A percentile compares a stretch with the other conserved stretches of the same genome.
Evolutionary conservation across 345 rosid genomes (phyloP).

Genomic region (Citrus mangshanensis): DNA sequence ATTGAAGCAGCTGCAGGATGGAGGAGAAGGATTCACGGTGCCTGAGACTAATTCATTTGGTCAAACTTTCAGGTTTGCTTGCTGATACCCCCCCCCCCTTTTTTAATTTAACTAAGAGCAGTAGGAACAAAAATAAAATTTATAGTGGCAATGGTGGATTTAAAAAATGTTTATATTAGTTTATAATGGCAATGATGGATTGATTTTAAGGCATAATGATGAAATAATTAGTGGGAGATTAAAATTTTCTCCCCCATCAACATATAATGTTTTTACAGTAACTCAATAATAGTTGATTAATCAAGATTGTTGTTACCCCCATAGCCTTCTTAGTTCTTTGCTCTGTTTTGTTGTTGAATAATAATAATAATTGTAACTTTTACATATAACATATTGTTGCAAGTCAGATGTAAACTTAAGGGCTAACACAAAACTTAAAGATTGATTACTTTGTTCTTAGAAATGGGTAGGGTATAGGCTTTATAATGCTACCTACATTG

Average conservation of each 20-base stretch:
- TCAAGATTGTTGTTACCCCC: not conserved
- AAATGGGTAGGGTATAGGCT: not conserved
- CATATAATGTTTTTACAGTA: not conserved
- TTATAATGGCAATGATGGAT: not conserved
- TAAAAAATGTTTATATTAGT: not conserved
- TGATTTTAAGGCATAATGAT: not conserved
- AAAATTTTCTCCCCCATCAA: not conserved
- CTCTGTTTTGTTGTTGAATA: not conserved
- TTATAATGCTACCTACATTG: not conserved
- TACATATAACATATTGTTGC: too few species aligned
- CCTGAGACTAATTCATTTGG: conserved; percentile 73
- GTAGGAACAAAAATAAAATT: too few species aligned
- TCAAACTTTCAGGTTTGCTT: conserved; percentile 61
- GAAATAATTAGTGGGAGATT: not conserved
- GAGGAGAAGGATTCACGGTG: conserved; percentile 49
- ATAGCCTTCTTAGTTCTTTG: not conserved
- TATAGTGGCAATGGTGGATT: too few species aligned
- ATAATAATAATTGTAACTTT: too few species aligned
- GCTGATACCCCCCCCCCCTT: not conserved
- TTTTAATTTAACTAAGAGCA: too few species aligned
- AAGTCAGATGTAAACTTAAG: too few species aligned
- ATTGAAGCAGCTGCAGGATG: conserved; percentile 16
- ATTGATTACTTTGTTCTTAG: too few species aligned
- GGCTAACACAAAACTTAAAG: too few species aligned
- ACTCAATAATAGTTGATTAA: not conserved